Evolutionary conservation across 176 grass and related monocot species (phyloP).

Genomic region (Ananas comosus): DNA sequence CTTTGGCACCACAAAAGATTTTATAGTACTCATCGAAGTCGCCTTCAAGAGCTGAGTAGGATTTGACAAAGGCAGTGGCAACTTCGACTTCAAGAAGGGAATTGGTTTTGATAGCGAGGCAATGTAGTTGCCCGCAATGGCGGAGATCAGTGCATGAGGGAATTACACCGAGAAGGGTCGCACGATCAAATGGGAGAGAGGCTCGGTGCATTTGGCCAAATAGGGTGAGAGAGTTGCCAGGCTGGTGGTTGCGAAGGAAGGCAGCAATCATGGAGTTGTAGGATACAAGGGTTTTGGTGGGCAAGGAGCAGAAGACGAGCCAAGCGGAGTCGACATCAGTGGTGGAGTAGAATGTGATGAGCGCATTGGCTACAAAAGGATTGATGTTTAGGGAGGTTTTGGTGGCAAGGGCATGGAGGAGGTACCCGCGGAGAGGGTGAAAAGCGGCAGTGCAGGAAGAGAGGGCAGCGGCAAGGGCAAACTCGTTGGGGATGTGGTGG

Average conservation of each 20-base stretch:
- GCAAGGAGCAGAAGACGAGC: constrained; percentile 1
- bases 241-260: neutral
- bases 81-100: constrained; percentile 3
- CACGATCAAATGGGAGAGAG: constrained; percentile 1
- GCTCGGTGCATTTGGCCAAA: constrained; percentile 9
- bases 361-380: constrained; percentile 11
- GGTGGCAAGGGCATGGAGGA: constrained; percentile 13
- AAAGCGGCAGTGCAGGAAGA: neutral
- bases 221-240: neutral
- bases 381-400: constrained; percentile 12
- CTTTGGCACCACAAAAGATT: neutral
- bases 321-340: neutral
- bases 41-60: neutral
- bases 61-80: constrained; percentile 15
- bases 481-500: constrained; percentile 11
- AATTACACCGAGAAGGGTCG: constrained; percentile 1
- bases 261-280: constrained; percentile 14
- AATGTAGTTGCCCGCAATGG: constrained; percentile 14
- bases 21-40: neutral
- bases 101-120: constrained; percentile 3
- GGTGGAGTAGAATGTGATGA: constrained; percentile 18
- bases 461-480: constrained; percentile 12
- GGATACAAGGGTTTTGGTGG: constrained; percentile 4
- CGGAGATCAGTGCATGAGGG: neutral
- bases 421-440: neutral